Evolutionary conservation across 1,284 basidiomycete genomes (phyloP), one percentile per base, ranked within the genome.

Genomic region (Moesziomyces sp.): DNA sequence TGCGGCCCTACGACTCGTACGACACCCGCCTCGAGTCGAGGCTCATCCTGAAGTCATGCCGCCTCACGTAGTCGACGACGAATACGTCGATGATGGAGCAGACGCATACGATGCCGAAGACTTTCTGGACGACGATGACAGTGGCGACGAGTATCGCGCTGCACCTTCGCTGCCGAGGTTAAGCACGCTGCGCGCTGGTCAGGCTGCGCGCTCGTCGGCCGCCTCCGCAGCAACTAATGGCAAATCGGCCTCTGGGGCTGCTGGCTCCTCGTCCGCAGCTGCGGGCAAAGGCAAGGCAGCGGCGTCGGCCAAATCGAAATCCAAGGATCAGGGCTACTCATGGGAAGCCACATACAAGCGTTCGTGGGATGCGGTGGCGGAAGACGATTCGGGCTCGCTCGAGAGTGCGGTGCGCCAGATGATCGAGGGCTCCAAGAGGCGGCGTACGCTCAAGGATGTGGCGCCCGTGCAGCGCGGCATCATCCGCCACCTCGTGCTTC

Each of bases 321-420:
- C 62, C 7, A 76, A 76, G 46, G 77, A 79, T 49, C 73, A 77
- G 28, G 82, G 83, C 16, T 95, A 95, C 79, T 93, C 94, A 30
- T 98, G 96, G 96, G 96, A 98, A 84, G 95, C 92, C 1, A 91
- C 92, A 9, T 97, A 95, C 84, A 91, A 93, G 52, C 90, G 94
- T 46, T 93, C 92, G 50, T 99, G 96, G 96, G 97, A 99, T 78
- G 92, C 91, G 3, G 93, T 99, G 0, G 92, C 94, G 81, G 97
- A 99, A 85, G 96, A 99, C 84, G 96, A 95, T 80, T 88, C 88
- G 0, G 96, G 96, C 1, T 96, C 93, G 76, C 85, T 99, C 67
- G 92, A 95, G 70, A 89, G 90, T 1, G 92, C 94, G 1, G 94
- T 99, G 3, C 90, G 94, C 74, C 92, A 92, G 67, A 88, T 93